Evolutionary conservation across 805 yeast genomes (phyloP).

Genomic region (Clavispora carvajalis): DNA sequence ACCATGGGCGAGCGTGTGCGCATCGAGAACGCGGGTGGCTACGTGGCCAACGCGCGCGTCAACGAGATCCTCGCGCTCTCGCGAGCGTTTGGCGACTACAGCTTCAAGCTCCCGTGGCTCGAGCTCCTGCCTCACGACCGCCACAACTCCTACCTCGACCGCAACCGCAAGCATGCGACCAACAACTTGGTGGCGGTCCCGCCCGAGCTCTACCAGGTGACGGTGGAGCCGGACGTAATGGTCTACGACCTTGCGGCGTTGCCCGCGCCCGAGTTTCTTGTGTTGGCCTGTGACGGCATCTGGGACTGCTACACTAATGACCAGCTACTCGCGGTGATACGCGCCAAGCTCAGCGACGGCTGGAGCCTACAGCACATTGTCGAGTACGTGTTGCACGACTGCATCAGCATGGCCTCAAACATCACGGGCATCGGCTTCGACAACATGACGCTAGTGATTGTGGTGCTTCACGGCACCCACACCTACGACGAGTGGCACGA

Average conservation of each 20-base stretch:
- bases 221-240: slow-evolving; percentile 39
- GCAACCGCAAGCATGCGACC: slow-evolving; percentile 18
- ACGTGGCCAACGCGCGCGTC: slow-evolving; percentile 32
- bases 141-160: slow-evolving; percentile 28
- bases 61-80: slow-evolving; percentile 40
- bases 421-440: slow-evolving; percentile 78
- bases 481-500: slow-evolving; percentile 55
- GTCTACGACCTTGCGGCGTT: slow-evolving; percentile 31
- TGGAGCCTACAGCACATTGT: slow-evolving; percentile 54
- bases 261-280: slow-evolving; percentile 28
- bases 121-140: slow-evolving; percentile 15
- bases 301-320: slow-evolving; percentile 51
- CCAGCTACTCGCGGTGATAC: slow-evolving; percentile 47
- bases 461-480: slow-evolving; percentile 50
- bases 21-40: slow-evolving; percentile 38
- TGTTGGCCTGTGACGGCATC: slow-evolving; percentile 43
- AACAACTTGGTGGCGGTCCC: slow-evolving; percentile 31
- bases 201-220: slow-evolving; percentile 40
- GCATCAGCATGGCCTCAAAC: slow-evolving; percentile 66
- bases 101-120: slow-evolving; percentile 36
- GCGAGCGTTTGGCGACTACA: slow-evolving; percentile 42
- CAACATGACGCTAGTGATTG: slow-evolving; percentile 71
- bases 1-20: slow-evolving; percentile 41
- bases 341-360: slow-evolving; percentile 55
- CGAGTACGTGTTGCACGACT: slow-evolving; percentile 56